Evolutionary conservation across 148 eudicot species (phyloP).

Genomic region (Heliosperma pusillum): DNA sequence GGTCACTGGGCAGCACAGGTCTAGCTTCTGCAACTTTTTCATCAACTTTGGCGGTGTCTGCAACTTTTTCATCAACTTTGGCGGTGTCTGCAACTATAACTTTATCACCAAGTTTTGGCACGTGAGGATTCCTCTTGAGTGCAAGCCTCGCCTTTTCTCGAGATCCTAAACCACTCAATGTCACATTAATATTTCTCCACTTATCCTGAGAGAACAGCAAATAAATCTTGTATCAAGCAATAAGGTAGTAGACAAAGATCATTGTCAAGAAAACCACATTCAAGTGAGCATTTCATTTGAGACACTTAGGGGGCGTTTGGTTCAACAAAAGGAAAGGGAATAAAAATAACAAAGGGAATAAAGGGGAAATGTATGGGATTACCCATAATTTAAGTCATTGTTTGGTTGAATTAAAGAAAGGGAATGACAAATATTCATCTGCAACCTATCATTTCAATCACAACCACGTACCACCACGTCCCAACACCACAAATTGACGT

Average conservation of each 20-base stretch:
- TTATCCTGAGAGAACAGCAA: slow-evolving; percentile 54
- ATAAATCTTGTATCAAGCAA: not conserved
- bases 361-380: no score
- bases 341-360: no score
- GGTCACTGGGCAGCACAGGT: slow-evolving; percentile 36
- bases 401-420: no score
- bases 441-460: no score
- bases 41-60: no score
- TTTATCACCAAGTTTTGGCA: slow-evolving; percentile 44
- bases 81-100: slow-evolving; percentile 25
- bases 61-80: no score
- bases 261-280: not conserved
- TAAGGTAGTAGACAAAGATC: not conserved
- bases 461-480: no score
- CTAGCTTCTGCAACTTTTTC: slow-evolving; percentile 33
- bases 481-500: no score
- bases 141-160: slow-evolving; percentile 67
- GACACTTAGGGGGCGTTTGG: no score
- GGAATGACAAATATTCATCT: no score
- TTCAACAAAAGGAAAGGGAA: no score
- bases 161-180: slow-evolving; percentile 69
- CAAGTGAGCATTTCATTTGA: not conserved
- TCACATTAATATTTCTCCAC: slow-evolving; percentile 83
- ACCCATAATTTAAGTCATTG: no score
- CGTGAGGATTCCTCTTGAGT: slow-evolving; percentile 43